Percentiles rank a stretch among this genome's conserved stretches.
Evolutionary conservation across 345 rosid species (phyloP).

Genomic region (Sonneratia alba): DNA sequence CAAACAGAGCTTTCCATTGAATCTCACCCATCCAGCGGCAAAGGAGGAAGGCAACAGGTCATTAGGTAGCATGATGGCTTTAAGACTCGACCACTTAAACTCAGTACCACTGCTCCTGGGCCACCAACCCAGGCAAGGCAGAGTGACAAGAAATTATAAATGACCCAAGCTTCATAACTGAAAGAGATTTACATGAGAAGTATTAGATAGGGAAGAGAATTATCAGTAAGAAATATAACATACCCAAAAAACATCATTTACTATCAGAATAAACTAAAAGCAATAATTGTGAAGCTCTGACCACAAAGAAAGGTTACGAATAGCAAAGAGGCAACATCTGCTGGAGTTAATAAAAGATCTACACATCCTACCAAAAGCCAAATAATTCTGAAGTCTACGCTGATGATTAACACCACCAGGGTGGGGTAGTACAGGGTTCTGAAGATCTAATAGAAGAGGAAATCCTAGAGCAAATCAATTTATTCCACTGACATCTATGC

Average conservation of each 20-base stretch:
- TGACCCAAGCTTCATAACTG: constrained; percentile 99
- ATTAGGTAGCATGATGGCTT: constrained; percentile 77
- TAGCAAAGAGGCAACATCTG: neutral
- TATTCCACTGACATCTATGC: neutral
- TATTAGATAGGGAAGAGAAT: neutral
- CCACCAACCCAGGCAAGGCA: constrained; percentile 99
- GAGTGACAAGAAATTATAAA: constrained; percentile 78
- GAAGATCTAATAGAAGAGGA: neutral
- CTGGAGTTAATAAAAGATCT: neutral
- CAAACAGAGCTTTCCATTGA: neutral
- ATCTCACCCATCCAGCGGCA: constrained; percentile 84
- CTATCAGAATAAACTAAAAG: neutral
- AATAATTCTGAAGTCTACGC: neutral
- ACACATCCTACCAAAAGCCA: neutral
- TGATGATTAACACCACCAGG: neutral
- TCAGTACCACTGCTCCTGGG: constrained; percentile 87
- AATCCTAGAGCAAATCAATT: neutral
- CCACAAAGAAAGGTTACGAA: neutral
- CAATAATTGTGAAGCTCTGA: neutral
- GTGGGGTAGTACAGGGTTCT: neutral
- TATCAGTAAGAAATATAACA: neutral
- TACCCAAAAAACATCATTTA: neutral
- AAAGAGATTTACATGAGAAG: constrained; percentile 15
- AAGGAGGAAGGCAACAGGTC: constrained; percentile 89
- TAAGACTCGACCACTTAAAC: constrained; percentile 73